A percentile compares a stretch with the other conserved stretches of the same genome.
These are phyloP conservation scores for Drechslerella dactyloides DNA, from an alignment of 2,329 filamentous ascomycete genomes.

Conservation along the genomic window DNA sequence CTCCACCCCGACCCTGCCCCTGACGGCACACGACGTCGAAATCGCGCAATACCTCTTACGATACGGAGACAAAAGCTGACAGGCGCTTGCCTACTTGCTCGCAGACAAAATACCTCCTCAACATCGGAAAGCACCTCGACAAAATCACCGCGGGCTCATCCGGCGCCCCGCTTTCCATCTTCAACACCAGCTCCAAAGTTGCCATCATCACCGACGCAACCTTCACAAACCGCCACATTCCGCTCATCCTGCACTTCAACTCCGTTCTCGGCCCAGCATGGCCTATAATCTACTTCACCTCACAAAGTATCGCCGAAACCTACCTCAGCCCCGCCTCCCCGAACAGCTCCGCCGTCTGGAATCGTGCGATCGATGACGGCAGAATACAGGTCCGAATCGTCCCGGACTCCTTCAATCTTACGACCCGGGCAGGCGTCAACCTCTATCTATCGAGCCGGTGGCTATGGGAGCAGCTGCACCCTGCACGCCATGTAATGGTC, in stretches of 20 bases:
- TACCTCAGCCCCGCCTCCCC: slow-evolving; percentile 55
- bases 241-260: slow-evolving; percentile 59
- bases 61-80: no score
- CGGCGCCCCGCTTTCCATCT: no score
- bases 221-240: slow-evolving; percentile 57
- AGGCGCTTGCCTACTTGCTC: no score
- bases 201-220: slow-evolving; percentile 59
- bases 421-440: slow-evolving; percentile 57
- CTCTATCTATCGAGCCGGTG: slow-evolving; percentile 57
- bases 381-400: slow-evolving; percentile 59
- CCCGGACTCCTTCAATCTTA: slow-evolving; percentile 57
- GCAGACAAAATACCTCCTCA: no score
- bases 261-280: slow-evolving; percentile 60
- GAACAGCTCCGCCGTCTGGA: slow-evolving; percentile 55
- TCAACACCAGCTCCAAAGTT: slow-evolving; percentile 53
- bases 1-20: no score
- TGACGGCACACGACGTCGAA: no score
- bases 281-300: slow-evolving; percentile 61
- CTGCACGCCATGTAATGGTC: slow-evolving; percentile 57
- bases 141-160: no score
- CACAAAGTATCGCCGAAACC: slow-evolving; percentile 54
- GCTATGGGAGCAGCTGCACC: slow-evolving; percentile 58
- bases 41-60: no score
- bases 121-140: no score
- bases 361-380: slow-evolving; percentile 57